phyloP scores from a whole-genome alignment of 805 yeast genomes.

The Wickerhamiella spandovensis region DNA sequence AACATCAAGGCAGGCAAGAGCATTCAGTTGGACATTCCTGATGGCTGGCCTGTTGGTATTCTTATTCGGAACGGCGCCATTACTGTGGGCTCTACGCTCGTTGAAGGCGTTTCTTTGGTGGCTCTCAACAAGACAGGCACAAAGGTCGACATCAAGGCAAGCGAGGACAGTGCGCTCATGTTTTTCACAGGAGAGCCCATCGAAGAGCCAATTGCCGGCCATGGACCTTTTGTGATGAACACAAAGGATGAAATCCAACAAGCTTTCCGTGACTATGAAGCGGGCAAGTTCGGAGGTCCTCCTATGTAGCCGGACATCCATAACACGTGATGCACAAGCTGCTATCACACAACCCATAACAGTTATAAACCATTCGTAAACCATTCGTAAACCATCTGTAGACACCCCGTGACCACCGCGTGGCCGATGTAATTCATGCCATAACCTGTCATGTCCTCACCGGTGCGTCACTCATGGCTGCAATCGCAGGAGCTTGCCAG shows the following conservation, averaged over 20 bases:
- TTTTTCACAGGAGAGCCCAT: constrained; percentile 48
- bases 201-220: constrained; percentile 3
- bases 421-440: too few relatives aligned
- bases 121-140: constrained; percentile 35
- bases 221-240: constrained; percentile 8
- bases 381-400: too few relatives aligned
- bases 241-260: constrained; percentile 3
- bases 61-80: constrained; percentile 54
- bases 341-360: too few relatives aligned
- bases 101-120: constrained; percentile 20
- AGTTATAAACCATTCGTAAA: too few relatives aligned
- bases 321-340: too few relatives aligned
- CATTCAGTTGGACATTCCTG: constrained; percentile 46
- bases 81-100: constrained; percentile 30
- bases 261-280: constrained; percentile 5
- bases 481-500: too few relatives aligned
- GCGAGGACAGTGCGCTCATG: constrained; percentile 44
- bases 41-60: constrained; percentile 52
- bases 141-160: constrained; percentile 1
- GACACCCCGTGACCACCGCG: too few relatives aligned
- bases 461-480: too few relatives aligned
- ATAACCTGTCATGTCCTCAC: too few relatives aligned
- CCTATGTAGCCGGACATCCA: background rate
- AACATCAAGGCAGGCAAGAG: constrained; percentile 50
- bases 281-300: background rate